Evolutionary conservation across 2,329 filamentous ascomycete species (phyloP), one percentile per base, ranked within the genome.

Genomic region (Coniochaeta pulveracea): DNA sequence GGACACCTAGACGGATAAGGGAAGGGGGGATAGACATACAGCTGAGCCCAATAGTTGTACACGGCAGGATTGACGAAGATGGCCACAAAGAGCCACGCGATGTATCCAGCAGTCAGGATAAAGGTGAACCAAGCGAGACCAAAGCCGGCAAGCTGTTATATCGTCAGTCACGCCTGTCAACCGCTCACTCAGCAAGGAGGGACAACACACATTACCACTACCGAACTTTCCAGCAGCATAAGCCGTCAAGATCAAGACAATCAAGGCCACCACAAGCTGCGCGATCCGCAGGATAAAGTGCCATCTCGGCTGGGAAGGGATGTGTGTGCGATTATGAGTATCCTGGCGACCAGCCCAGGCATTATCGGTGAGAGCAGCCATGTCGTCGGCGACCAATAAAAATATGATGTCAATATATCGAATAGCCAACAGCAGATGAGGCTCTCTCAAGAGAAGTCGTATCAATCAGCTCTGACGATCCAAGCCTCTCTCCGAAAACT

Each of bases 251-350:
- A 40, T 23, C 10, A 42, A 27, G 23, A 41, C 28, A 9, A 42
- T 14, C 4, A 43, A 21, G 5, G 41, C 41, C 6, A 43, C 25
- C 11, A 42, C 32, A 6, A 39, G 29, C 24, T 45, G 41, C n/a
- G 32, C 26, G 29, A 37, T 29, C 28, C 43, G 41, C 22, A 45
- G 21, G 23, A 41, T 24, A 28, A 29, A 33, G 11, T 36, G 39
- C 41, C 41, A 45, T n/a, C 38, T 24, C 15, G 43, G 41, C 34
- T 36, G 33, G 7, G 34, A 21, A 12, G 42, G 41, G 18, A 45
- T 22, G 21, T 43, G 38, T 18, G 38, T 33, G 9, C 40, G 40
- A 34, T 39, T 35, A 10, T 32, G 31, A 34, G 38, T 35, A 23
- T 45, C 40, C 23, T 27, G 19, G 15, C 33, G 27, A 17, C 30